Evolutionary conservation across 169 alveolate species (phyloP), one percentile per base, ranked within the genome.

Genomic region (Cryptosporidium felis): DNA sequence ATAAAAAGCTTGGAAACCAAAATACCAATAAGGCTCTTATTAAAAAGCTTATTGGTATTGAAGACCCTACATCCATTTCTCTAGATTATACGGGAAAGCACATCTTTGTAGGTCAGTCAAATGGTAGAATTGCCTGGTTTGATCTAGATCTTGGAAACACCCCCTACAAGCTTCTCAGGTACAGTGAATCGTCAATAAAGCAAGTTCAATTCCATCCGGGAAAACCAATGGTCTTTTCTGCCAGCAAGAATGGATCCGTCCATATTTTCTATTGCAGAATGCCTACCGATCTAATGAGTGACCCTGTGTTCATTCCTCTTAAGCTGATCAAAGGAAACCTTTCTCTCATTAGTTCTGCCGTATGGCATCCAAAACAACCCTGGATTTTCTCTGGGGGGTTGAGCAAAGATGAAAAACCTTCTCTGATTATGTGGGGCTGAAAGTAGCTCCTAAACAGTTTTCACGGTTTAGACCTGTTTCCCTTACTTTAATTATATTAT

Each of bases 21-120:
- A 62, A 45, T 36, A 53, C 85, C 21, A 61, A 26, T 18, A 89
- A 88, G 45, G 49, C 82, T 26, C 46, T 90, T n/a, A 58, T 90
- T 10, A 94, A 91, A 67, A 94, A 94, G 81, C 91, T 91, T 21
- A 82, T 94, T 80, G 96, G 96, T 45, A 81, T 93, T 60, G 91
- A 94, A 60, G 82, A 91, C 82, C 93, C 93, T 18, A 89, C 92
- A 42, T 67, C 91, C 44, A 90, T 95, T 16, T 80, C 92, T 23
- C 38, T 94, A 18, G 96, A 95, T 80, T 94, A 93, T 34, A 81
- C 93, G 46, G 98, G 98, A 62, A 94, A 92, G 51, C 93, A 95
- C 82, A 81, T 94, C 42, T 90, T 95, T 23, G 93, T 92, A 2
- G 98, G 97, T 40, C 92, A 94, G 59, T 91, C 92, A 66, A 95